Percentiles rank a stretch among this genome's conserved stretches.
Evolutionary conservation across 192 early-diverging fungal species (phyloP).

Genomic region (Pilobolus umbonatus): DNA sequence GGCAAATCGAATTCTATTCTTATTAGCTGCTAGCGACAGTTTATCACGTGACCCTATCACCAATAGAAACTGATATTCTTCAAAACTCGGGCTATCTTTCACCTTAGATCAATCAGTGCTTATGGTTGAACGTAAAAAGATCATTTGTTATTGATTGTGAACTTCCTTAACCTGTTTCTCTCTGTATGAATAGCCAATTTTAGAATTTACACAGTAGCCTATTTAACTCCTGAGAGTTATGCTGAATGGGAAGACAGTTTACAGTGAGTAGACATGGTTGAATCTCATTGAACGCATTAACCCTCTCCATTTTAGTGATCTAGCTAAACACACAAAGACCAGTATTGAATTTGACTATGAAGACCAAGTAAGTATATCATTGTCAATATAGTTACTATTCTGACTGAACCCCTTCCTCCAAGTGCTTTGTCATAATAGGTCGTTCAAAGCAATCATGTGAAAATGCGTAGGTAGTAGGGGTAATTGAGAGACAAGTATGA

Average conservation of each 20-base stretch:
- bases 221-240: not conserved
- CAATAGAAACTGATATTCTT: too few relatives aligned
- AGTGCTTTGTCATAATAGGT: constrained; percentile 15
- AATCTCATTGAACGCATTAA: not conserved
- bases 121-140: too few relatives aligned
- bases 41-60: too few relatives aligned
- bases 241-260: not conserved
- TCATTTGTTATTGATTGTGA: too few relatives aligned
- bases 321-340: not conserved
- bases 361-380: constrained; percentile 4
- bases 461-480: constrained; percentile 2
- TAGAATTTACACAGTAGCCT: not conserved
- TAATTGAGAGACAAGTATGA: not conserved
- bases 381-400: not conserved
- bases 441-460: constrained; percentile 7
- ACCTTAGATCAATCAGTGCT: too few relatives aligned
- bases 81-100: too few relatives aligned
- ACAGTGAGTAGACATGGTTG: not conserved
- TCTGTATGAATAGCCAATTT: not conserved
- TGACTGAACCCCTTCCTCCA: not conserved
- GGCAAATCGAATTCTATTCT: too few relatives aligned
- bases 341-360: constrained; percentile 7
- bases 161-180: too few relatives aligned
- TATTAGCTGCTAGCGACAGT: too few relatives aligned
- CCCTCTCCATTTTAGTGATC: not conserved